Conservation (phyloP, 148 eudicot genomes). For the Camellia sinensis region DNA sequence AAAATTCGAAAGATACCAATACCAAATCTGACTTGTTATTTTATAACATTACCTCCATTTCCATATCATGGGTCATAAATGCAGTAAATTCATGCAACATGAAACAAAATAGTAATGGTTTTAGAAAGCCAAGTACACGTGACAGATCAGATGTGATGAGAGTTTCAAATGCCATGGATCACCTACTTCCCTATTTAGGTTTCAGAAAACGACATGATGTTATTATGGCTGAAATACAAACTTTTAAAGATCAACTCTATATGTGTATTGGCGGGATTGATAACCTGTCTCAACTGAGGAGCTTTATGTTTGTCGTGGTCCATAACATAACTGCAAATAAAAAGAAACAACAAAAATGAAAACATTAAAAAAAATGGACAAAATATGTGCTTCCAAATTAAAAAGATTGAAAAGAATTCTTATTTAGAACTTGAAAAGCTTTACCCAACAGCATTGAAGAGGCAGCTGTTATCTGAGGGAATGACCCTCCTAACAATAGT, state of each 20-base stretch:
- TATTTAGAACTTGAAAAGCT: neutral
- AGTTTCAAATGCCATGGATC: neutral
- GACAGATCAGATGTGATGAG: neutral
- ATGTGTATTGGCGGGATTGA: neutral
- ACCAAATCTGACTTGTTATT: neutral
- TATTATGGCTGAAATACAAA: neutral
- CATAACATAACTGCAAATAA: constrained; percentile 73
- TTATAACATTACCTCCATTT: neutral
- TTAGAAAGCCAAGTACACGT: neutral
- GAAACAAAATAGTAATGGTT: neutral
- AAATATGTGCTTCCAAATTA: neutral
- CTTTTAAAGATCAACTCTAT: neutral
- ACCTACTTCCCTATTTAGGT: neutral
- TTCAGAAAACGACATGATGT: neutral
- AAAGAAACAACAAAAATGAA: constrained; percentile 15
- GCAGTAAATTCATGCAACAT: neutral
- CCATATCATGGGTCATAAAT: neutral
- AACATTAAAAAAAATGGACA: neutral
- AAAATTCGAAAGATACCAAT: neutral
- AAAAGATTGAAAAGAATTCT: too few relatives aligned
- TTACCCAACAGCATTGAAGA: constrained; percentile 97
- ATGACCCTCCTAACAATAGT: constrained; percentile 76
- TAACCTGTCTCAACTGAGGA: constrained; percentile 86
- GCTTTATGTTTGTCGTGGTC: constrained; percentile 79
- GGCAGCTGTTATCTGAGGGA: constrained; percentile 96